Evolutionary conservation across 139 green algal genomes (phyloP).

Genomic region (Chlamydomonas schloesseri): DNA sequence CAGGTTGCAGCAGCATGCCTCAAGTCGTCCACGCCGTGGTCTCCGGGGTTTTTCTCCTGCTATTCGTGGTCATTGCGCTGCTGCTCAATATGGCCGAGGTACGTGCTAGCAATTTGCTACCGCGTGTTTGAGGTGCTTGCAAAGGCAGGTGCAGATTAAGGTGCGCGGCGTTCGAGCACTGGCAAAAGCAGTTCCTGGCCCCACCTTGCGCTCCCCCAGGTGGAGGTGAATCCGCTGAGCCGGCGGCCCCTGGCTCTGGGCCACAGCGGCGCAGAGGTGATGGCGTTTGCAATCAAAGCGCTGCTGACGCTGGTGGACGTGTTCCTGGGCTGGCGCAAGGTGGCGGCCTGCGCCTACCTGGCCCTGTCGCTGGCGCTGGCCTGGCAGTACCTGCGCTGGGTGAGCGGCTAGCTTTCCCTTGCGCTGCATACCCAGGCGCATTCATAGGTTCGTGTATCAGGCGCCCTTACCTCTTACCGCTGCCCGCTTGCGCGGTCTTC

Average conservation of each 20-base stretch:
- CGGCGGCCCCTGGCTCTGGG: conserved; percentile 7
- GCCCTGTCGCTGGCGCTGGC: conserved; percentile 15
- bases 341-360: conserved; percentile 13
- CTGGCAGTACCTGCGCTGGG: conserved; percentile 1
- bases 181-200: no score
- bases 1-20: conserved; percentile 7
- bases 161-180: no score
- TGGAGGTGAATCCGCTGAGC: conserved; percentile 29
- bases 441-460: not conserved
- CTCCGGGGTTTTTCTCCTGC: not conserved
- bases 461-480: no score
- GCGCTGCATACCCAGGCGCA: no score
- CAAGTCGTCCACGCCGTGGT: conserved; percentile 25
- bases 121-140: no score
- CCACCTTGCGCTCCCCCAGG: not conserved
- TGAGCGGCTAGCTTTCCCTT: not conserved
- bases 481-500: not conserved
- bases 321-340: conserved; percentile 2
- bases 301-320: conserved; percentile 19
- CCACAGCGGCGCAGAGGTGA: conserved; percentile 14
- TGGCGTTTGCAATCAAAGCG: not conserved
- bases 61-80: conserved; percentile 28
- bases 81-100: conserved; percentile 42
- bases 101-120: no score
- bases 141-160: no score